Conservation (phyloP, 1,284 basidiomycete species). For the Kwoniella shivajii region DNA sequence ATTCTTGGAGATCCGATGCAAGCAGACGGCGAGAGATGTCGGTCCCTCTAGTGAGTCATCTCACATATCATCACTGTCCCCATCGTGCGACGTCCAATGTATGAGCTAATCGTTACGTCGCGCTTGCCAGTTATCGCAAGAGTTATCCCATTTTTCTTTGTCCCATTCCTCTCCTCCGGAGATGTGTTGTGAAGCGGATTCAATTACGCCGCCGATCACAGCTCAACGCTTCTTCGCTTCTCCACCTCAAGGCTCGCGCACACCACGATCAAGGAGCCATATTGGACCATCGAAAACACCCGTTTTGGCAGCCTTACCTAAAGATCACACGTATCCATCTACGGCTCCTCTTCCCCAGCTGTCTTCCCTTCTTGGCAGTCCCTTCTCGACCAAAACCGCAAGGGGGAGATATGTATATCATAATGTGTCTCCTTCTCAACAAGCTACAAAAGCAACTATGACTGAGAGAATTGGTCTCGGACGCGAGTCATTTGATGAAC, state of each 20-base stretch:
- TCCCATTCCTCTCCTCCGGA: conserved; percentile 28
- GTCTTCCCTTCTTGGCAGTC: conserved; percentile 44
- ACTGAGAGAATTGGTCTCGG: conserved; percentile 10
- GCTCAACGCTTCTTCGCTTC: conserved; percentile 9
- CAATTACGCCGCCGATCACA: conserved; percentile 11
- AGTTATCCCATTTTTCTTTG: conserved; percentile 44
- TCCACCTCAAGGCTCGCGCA: conserved; percentile 4
- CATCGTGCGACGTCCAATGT: neutral
- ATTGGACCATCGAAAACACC: conserved; percentile 13
- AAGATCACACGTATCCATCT: conserved; percentile 29
- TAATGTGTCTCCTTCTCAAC: conserved; percentile 11
- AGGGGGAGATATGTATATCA: conserved; percentile 24
- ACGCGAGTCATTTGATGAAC: conserved; percentile 14
- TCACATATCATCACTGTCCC: conserved; percentile 1
- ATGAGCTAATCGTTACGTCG: neutral
- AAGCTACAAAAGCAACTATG: neutral
- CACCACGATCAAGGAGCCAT: conserved; percentile 13
- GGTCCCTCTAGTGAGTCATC: conserved; percentile 41
- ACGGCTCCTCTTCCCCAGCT: conserved; percentile 39
- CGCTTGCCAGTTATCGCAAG: conserved; percentile 37
- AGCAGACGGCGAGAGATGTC: conserved; percentile 42
- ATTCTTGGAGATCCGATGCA: conserved; percentile 7
- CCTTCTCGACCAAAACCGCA: conserved; percentile 35
- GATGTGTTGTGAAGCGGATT: conserved; percentile 1
- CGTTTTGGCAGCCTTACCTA: conserved; percentile 1